phyloP scores from a whole-genome alignment of 1,139 yeast genomes.

The Kodamaea suecica region DNA sequence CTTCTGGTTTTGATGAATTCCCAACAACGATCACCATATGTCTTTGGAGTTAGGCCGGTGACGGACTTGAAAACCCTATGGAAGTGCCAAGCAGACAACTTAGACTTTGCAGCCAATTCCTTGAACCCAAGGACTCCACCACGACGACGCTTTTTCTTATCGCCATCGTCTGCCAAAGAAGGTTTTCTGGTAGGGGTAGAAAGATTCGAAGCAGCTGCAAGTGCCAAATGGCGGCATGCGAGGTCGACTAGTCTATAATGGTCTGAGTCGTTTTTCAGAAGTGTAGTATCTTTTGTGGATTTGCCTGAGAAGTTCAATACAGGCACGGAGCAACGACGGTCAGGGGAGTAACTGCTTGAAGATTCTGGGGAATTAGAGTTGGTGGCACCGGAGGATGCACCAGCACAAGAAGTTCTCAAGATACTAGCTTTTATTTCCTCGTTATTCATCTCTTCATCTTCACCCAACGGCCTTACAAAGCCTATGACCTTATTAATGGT shows the following conservation, averaged over 20 bases:
- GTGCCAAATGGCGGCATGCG: slow-evolving; percentile 81
- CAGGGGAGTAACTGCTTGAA: too few species aligned
- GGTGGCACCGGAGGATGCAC: too few species aligned
- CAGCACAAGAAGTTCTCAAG: slow-evolving; percentile 16
- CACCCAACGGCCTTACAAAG: slow-evolving; percentile 49
- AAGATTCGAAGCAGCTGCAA: slow-evolving; percentile 67
- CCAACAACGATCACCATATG: slow-evolving; percentile 86
- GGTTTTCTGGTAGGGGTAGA: slow-evolving; percentile 19
- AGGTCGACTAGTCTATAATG: slow-evolving; percentile 70
- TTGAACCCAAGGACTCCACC: slow-evolving; percentile 89
- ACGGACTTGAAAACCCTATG: slow-evolving; percentile 85
- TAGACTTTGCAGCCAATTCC: slow-evolving; percentile 82
- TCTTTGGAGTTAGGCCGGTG: slow-evolving; percentile 83
- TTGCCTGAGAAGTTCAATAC: slow-evolving; percentile 24
- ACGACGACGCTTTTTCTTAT: slow-evolving; percentile 59
- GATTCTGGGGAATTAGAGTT: too few species aligned
- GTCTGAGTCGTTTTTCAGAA: slow-evolving; percentile 60
- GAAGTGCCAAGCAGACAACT: slow-evolving; percentile 90
- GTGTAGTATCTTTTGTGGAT: slow-evolving; percentile 26
- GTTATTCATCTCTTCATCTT: slow-evolving; percentile 43
- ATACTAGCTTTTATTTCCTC: slow-evolving; percentile 40
- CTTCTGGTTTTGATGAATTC: slow-evolving; percentile 44
- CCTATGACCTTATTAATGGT: slow-evolving; percentile 58
- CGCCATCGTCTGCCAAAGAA: slow-evolving; percentile 10
- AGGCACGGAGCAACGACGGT: slow-evolving; percentile 26